Base-by-base conservation (phyloP, 2,329 filamentous ascomycete genomes). In the Metarhizium rileyi region DNA sequence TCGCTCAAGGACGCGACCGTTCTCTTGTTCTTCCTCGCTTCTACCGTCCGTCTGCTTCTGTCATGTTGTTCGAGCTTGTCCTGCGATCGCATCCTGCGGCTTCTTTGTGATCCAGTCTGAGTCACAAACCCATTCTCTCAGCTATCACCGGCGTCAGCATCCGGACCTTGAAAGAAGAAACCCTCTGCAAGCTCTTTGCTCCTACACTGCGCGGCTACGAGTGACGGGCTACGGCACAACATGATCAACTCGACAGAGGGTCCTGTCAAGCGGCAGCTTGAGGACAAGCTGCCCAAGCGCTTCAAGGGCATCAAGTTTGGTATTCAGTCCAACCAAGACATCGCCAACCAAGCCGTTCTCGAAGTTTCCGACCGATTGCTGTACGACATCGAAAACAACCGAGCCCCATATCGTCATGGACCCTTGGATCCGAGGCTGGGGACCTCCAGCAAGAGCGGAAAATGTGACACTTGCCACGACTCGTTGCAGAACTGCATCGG, bases 301-400 rank as follows among this genome's bases (percentile, higher is more conserved):
- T 94, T 95, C 73, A 89, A 86, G 65, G 86, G 88, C 64, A 78
- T 96, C 65, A 89, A 93, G 64, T 96, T 96, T 67, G 90, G 90
- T 61, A 87, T 96, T 55, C 81, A 93, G 82, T 95, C 90, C 25
- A 90, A 87, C 60, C 87, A 95, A 64, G 89, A 97, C 63, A 95
- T 97, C 57, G 87, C 95, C 58, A 94, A 91, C 63, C 93, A 98
- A 69, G 90, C 87, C 55, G 90, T 96, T 50, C 79, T 97, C 57
- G 90, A 96, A 69, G 86, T 98, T 51, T 94, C 88, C n/a, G 87
- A 96, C 66, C 83, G 90, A 60, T 84, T 90, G 66, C 83, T 97
- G 53, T 98, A 95, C 74, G 90, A 98, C 66, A 80, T 95, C 58
- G 83, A 87, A 58, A 84, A 84, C 61, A 84, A 84, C 61, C 83